Base-by-base conservation (phyloP, 305 asterid species). In the Rubia tinctorum region DNA sequence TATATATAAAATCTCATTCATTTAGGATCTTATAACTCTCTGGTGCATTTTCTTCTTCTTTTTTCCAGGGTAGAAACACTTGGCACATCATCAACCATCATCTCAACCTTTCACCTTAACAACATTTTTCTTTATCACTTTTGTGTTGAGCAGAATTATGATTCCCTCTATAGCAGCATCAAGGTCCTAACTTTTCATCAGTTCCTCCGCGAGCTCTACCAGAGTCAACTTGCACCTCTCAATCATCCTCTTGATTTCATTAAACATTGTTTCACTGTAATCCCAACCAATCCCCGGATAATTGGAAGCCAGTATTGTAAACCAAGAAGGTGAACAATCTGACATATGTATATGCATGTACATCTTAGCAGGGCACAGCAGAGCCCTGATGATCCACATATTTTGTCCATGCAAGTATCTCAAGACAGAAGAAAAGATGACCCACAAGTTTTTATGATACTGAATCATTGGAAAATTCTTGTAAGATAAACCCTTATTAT, bases 331-430 rank as follows among this genome's bases (percentile, higher is more conserved):
- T 3, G 90, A 86, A 63, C 85, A 82, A 71, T 87, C 87, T 0
- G 96, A 84, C 92, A 90, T 79, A 82, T 86, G 89, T 6, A 91
- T 85, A 82, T 89, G 96, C 90, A 85, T 78, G 78, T 91, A 92
- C 96, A 91, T 89, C 0, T 91, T 80, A 7, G 96, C 96, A 0
- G 96, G 91, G 0, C 92, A 82, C 60, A 89, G 69, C 81, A 89
- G 69, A 6, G 92, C 96, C 34, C 34, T 30, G 34, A 0, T 91
- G 96, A 30, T 89, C 93, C 2, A 89, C 34, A 1, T 30, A 30
- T 30, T 30, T 30, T 30, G 34, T 30, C 34, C 34, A 30, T 30
- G 34, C 34, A 30, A 30, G 34, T 30, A 30, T 30, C 34, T 30
- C 2, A 30, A 30, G 34, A 30, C 34, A 30, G 34, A 30, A 30